phyloP scores from a whole-genome alignment of 2,329 filamentous ascomycete genomes.

The Trichophyton simii region DNA sequence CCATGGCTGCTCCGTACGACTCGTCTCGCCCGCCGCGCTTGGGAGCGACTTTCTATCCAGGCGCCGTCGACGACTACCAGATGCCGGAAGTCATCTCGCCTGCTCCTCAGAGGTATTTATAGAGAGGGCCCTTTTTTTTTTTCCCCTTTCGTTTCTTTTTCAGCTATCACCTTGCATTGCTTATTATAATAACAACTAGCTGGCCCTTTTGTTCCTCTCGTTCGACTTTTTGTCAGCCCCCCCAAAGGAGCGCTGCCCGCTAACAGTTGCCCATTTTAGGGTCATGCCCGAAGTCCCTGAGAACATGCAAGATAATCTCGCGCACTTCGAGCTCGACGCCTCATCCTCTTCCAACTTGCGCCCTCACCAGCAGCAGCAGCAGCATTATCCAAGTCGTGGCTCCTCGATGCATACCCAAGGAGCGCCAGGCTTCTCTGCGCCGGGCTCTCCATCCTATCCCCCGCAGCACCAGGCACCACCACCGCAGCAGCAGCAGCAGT shows the following conservation, averaged over 20 bases:
- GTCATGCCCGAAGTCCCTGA: conserved; percentile 91
- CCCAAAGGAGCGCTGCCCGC: neutral
- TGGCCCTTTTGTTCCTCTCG: neutral
- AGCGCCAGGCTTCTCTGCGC: conserved; percentile 7
- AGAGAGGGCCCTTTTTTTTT: neutral
- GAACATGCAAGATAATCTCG: conserved; percentile 90
- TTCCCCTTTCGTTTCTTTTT: neutral
- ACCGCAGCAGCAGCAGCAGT: neutral
- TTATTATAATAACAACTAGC: neutral
- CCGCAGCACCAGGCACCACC: neutral
- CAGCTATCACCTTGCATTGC: too few relatives aligned
- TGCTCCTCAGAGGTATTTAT: conserved; percentile 52
- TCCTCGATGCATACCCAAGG: conserved; percentile 22
- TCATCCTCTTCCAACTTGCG: conserved; percentile 26
- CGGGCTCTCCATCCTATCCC: neutral
- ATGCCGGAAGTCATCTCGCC: conserved; percentile 59
- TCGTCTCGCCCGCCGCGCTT: conserved; percentile 32
- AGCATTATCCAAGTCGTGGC: conserved; percentile 26
- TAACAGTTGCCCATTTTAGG: conserved; percentile 35
- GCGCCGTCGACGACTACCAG: conserved; percentile 55
- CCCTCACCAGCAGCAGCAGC: conserved; percentile 21
- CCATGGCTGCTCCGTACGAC: conserved; percentile 27
- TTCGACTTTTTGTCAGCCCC: neutral
- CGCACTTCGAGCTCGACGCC: conserved; percentile 76
- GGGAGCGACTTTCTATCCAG: conserved; percentile 56